A percentile compares a stretch with the other conserved stretches of the same genome.
Conservation (phyloP, 768 basidiomycete genomes). For the Phlegmacium glaucopus region DNA sequence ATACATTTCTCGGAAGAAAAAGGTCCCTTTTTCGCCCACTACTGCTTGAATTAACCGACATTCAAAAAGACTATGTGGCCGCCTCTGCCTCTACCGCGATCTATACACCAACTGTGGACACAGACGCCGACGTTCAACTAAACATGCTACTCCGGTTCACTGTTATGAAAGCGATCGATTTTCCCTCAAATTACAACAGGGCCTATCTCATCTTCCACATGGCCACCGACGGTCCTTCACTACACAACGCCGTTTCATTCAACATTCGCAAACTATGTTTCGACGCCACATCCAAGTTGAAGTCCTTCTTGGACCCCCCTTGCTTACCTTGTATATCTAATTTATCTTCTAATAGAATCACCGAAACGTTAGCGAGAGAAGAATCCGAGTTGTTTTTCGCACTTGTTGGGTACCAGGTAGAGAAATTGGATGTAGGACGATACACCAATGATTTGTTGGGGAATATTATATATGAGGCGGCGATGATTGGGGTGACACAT, state of each 20-base stretch:
- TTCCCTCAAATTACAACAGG: conserved; percentile 20
- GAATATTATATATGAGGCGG: conserved; percentile 21
- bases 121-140: conserved; percentile 13
- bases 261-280: conserved; percentile 12
- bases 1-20: conserved; percentile 17
- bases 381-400: conserved; percentile 23
- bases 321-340: background rate
- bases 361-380: conserved; percentile 11
- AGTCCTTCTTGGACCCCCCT: conserved; percentile 11
- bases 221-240: conserved; percentile 12
- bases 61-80: background rate
- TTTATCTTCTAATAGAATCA: conserved; percentile 4
- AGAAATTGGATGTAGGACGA: conserved; percentile 5
- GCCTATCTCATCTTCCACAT: conserved; percentile 21
- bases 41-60: conserved; percentile 6
- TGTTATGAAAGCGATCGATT: conserved; percentile 7
- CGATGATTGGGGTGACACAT: conserved; percentile 19
- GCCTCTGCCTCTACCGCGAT: conserved; percentile 1
- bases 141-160: conserved; percentile 14
- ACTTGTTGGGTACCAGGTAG: conserved; percentile 12
- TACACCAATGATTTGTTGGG: conserved; percentile 16
- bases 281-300: conserved; percentile 6
- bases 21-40: conserved; percentile 12
- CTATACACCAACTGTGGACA: conserved; percentile 1
- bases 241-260: conserved; percentile 14